Base-by-base conservation (phyloP, 2,329 filamentous ascomycete species). In the Bisporella sp. region DNA sequence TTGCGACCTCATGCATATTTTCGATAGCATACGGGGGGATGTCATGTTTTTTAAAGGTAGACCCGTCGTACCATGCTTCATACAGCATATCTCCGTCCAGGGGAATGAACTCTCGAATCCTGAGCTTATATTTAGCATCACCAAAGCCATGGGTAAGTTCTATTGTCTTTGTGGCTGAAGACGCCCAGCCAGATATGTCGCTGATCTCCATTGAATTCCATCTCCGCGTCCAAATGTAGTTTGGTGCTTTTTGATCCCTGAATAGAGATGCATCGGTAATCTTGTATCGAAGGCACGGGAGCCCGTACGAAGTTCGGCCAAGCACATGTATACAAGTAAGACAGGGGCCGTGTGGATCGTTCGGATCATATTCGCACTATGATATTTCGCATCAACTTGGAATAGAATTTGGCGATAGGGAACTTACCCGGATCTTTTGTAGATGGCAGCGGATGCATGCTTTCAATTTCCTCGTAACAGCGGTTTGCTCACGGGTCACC, bases 161-260 rank as follows among this genome's bases (percentile, higher is more conserved):
- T 31, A 63, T 59, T 0, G 51, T 62, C n/a, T 51, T 54, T 8
- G 52, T 51, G 12, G 57, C 46, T 2, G 48, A 9, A 1, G 58
- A 59, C 1, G 54, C 58, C 62, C 62, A 64, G 32, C 53, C 50
- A 37, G 39, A 46, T 3, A 64, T 61, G 30, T 64, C 53, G 33
- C 60, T 44, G 13, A 63, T 55, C n/a, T 62, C 57, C 59, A 63
- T 61, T 32, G 41, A 57, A 42, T 60, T 55, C 60, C 60, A 63
- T 5, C 62, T 39, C 13, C 35, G 9, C 13, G 35, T 39, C 35
- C 35, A 39, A 13, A 39, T 39, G 9, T 9, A 13, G 35, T 39
- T 39, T 39, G 35, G 35, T 39, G 9, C 35, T 13, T 39, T 39
- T 13, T 39, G 35, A 9, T 39, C 35, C 13, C 35, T 9, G 13